Base-by-base conservation (phyloP, 108 stramenopile species). In the Nannochloropsis gaditana region DNA sequence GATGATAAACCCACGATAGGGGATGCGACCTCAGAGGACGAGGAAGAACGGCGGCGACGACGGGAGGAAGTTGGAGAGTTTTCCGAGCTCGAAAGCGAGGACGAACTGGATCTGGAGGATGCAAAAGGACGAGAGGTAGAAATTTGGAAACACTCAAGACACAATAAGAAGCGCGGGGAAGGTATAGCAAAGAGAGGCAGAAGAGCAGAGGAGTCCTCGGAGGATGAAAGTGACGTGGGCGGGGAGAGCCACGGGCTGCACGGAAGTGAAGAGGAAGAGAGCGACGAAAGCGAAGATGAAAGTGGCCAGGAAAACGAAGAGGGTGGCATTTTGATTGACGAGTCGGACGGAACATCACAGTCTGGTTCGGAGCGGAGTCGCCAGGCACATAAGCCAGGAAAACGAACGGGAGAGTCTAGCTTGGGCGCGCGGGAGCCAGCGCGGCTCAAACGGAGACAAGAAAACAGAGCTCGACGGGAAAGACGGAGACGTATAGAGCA, bases 401-500 rank as follows among this genome's bases (percentile, higher is more conserved):
- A 31, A 1, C 31, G 31, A 31, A 31, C 31, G 31, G 31, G 31
- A 1, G 11, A 50, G 1, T 10, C 10, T 10, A 50, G 47, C 47
- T 15, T 50, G 15, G 47, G 47, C 11, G 15, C 21, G 43, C n/a
- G 80, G 88, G 9, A 80, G 79, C 43, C 85, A 80, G 88, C 79
- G 87, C 43, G 81, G 82, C 42, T 79, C 87, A 45, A 42, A 88
- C 41, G 43, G 81, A n/a, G 21, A 43, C 17, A 41, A 43, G 84
- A 80, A 11, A 19, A 84, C 44, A 9, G 44, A 45, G 43, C 44
- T n/a, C 5, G 43, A 3, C 47, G 10, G 10, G 47, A 10, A 11
- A 31, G 81, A 9, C 81, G 88, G 43, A 85, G 43, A 86, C 87
- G 90, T n/a, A 83, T 91, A 15, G 89, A 84, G 11, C 82, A 86